Evolutionary conservation across 305 asterid species (phyloP).

Genomic region (Salvia sclarea): DNA sequence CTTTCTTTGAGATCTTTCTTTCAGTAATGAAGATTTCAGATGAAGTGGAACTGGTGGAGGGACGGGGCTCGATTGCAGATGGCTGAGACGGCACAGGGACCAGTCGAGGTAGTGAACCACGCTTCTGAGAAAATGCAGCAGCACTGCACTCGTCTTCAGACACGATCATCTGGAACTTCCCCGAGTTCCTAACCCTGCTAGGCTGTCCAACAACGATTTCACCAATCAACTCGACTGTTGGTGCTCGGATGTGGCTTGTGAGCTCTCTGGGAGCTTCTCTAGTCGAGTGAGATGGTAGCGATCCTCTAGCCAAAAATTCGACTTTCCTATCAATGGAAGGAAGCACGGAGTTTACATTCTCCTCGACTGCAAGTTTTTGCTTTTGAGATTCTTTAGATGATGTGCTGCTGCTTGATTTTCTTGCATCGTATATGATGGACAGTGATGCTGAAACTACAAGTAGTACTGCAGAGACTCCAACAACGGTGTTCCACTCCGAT

Average conservation of each 20-base stretch:
- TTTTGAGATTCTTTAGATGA: slow-evolving; percentile 27
- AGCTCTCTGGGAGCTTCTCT: slow-evolving; percentile 36
- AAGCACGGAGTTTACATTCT: slow-evolving; percentile 5
- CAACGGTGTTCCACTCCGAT: slow-evolving; percentile 25
- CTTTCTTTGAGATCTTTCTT: slow-evolving; percentile 44
- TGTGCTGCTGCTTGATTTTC: slow-evolving; percentile 27
- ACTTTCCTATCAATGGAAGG: slow-evolving; percentile 36
- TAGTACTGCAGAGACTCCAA: slow-evolving; percentile 32
- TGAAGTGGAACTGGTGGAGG: slow-evolving; percentile 38
- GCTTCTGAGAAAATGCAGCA: slow-evolving; percentile 17
- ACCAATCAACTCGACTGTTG: slow-evolving; percentile 61
- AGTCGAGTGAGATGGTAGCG: slow-evolving; percentile 10
- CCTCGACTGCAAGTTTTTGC: slow-evolving; percentile 32
- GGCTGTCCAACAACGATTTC: slow-evolving; percentile 52
- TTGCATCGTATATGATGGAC: slow-evolving; percentile 32
- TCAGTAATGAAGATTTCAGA: slow-evolving; percentile 51
- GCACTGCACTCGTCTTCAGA: slow-evolving; percentile 31
- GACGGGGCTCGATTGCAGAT: slow-evolving; percentile 23
- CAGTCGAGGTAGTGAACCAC: slow-evolving; percentile 23
- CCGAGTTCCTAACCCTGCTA: slow-evolving; percentile 33
- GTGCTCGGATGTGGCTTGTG: slow-evolving; percentile 36
- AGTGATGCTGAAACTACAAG: slow-evolving; percentile 38
- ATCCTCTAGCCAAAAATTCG: slow-evolving; percentile 41
- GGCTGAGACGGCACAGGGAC: slow-evolving; percentile 27
- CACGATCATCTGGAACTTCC: slow-evolving; percentile 28